Evolutionary conservation across 106 monocot genomes (phyloP), one percentile per base, ranked within the genome.

Genomic region (Alisma plantagoaquatica): DNA sequence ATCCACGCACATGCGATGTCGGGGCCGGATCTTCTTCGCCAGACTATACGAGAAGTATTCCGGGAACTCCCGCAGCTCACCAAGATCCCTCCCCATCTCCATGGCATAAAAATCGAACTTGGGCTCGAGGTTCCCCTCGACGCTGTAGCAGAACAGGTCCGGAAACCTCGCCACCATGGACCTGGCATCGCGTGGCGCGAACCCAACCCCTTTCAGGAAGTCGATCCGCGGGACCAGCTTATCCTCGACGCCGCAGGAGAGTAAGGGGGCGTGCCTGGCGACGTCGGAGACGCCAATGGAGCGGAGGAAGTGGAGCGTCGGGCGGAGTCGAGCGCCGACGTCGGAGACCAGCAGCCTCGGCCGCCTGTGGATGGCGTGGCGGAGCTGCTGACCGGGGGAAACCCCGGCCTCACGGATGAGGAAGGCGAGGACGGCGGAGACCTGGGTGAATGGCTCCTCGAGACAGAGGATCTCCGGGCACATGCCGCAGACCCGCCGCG

Each of bases 231-330:
- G 46, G 2, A 41, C 31, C 0, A 82, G 68, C 76, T 70, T 82
- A 22, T 87, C 93, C 58, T 82, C 76, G 19, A 82, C 61, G 14
- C 78, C 70, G 67, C 86, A 93, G 28, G 86, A 87, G 28, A 82
- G 82, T 27, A 82, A 51, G 29, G 65, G 51, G 0, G 77, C 76
- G 61, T 73, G 73, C 23, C 31, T 23, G 38, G 53, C 56, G 55
- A 55, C 3, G 3, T 67, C 58, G 16, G 60, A 4, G 33, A 87
- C 42, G 46, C 87, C 79, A 21, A 93, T 71, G 65, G 72, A 68
- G 27, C 68, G 74, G 38, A 93, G 79, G 77, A 93, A 93, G 75
- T 87, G 85, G 30, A 77, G 69, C 9, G 73, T 82, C 33, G 77
- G 82, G n/a, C 62, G 49, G 27, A 82, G 82, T 1, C 70, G 65